Conservation (phyloP, 495 filamentous ascomycete species). For the Podospora pseudocomata region DNA sequence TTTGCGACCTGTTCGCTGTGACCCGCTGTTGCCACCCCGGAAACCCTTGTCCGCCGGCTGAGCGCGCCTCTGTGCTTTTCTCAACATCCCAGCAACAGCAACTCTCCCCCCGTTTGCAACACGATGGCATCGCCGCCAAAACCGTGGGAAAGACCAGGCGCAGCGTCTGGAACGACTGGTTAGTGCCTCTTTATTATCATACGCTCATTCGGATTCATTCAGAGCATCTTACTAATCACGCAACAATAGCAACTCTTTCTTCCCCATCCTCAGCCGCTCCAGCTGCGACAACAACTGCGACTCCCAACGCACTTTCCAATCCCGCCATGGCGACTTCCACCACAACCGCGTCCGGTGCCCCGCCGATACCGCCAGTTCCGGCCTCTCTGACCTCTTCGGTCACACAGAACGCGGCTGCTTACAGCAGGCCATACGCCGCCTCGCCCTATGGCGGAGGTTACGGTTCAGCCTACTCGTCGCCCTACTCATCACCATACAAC, state of each 20-base stretch:
- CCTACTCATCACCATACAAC: slow-evolving; percentile 48
- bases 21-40: slow-evolving; percentile 17
- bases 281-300: slow-evolving; percentile 44
- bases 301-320: slow-evolving; percentile 49
- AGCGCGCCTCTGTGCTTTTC: slow-evolving; percentile 1
- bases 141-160: slow-evolving; percentile 85
- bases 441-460: slow-evolving; percentile 54
- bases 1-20: background rate
- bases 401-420: slow-evolving; percentile 77
- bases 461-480: slow-evolving; percentile 44
- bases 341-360: slow-evolving; percentile 18
- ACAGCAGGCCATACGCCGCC: slow-evolving; percentile 49
- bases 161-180: slow-evolving; percentile 53
- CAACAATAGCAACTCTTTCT: slow-evolving; percentile 39
- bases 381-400: slow-evolving; percentile 71
- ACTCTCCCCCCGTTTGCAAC: slow-evolving; percentile 6
- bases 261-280: slow-evolving; percentile 24
- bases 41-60: slow-evolving; percentile 15
- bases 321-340: slow-evolving; percentile 31
- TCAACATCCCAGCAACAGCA: slow-evolving; percentile 5
- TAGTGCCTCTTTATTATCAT: slow-evolving; percentile 22
- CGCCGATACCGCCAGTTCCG: slow-evolving; percentile 69
- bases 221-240: slow-evolving; percentile 10
- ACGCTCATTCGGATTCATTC: slow-evolving; percentile 12
- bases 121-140: slow-evolving; percentile 80